Base-by-base conservation (phyloP, 2,329 filamentous ascomycete genomes). In the Fusarium sp. region DNA sequence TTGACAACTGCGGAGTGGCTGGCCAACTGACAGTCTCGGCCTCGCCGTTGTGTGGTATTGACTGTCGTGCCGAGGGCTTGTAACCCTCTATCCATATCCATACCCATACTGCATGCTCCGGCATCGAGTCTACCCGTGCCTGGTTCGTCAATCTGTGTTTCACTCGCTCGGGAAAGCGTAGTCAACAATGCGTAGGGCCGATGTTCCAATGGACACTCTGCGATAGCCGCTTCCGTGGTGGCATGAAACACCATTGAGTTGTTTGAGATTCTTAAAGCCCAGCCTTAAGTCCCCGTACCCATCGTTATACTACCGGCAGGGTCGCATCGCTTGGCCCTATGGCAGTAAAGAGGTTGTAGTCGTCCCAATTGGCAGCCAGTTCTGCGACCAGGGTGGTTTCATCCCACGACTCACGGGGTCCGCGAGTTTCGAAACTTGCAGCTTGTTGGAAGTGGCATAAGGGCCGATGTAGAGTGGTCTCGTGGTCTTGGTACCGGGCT, bases 301-400 rank as follows among this genome's bases (percentile, higher is more conserved):
- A 67, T 58, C 41, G 35, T 39, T 56, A 50, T 45, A 60, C 57
- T 45, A 60, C 57, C 59, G 41, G 50, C 65, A 69, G 69, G 69
- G 72, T 75, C 39, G 57, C 9, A 70, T 75, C 72, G 72, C 65
- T 67, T 74, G 72, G 72, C 72, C 72, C 62, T 74, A 75, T 57
- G 69, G 59, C 65, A 64, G 39, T 20, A 35, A 54, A 64, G 65
- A 63, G 29, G 43, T 37, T 37, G 31, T 45, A 50, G 20, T 57
- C 57, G 69, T 67, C 72, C 72, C 68, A 73, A 64, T 64, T 54
- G 50, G 70, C 45, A 31, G 62, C 50, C 54, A 57, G 45, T 65
- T 64, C 58, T 72, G 69, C 68, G 62, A 72, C 64, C 68, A 52
- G 69, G 64, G 64, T 72, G 64, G 68, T 72, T 72, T 69, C 63